A percentile compares a stretch with the other conserved stretches of the same genome.
Conservation (phyloP, 768 basidiomycete species). For the Tricholoma sp. region DNA sequence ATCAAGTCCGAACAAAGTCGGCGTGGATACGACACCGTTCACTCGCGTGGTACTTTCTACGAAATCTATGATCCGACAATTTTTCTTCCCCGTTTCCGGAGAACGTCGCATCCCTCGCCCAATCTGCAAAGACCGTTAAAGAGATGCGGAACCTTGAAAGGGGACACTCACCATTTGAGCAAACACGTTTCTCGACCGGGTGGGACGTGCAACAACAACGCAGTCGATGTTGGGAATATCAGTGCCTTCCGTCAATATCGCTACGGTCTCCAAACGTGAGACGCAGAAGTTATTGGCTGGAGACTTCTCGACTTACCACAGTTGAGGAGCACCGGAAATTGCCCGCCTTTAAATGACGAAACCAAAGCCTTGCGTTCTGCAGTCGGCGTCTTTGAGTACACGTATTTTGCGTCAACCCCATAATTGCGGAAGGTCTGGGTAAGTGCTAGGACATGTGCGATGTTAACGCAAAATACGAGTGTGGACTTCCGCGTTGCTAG, state of each 20-base stretch:
- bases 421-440: conserved; percentile 66
- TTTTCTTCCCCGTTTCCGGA: conserved; percentile 69
- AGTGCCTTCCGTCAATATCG: conserved; percentile 89
- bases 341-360: conserved; percentile 59
- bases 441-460: conserved; percentile 73
- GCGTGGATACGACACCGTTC: conserved; percentile 68
- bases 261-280: conserved; percentile 26
- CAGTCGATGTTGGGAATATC: conserved; percentile 97
- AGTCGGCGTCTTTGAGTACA: conserved; percentile 66
- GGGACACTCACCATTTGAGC: conserved; percentile 77
- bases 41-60: conserved; percentile 72
- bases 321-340: conserved; percentile 85
- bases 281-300: too few relatives aligned
- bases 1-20: conserved; percentile 83
- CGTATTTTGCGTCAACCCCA: conserved; percentile 81
- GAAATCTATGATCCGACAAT: conserved; percentile 90
- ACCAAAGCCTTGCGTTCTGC: conserved; percentile 62
- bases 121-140: conserved; percentile 47
- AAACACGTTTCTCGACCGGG: conserved; percentile 83
- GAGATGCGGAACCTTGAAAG: not conserved
- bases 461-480: conserved; percentile 85
- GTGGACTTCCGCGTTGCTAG: conserved; percentile 73
- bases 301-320: conserved; percentile 49
- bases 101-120: conserved; percentile 90
- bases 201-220: conserved; percentile 82